Conservation (phyloP, 345 rosid genomes). For the Punica granatum region DNA sequence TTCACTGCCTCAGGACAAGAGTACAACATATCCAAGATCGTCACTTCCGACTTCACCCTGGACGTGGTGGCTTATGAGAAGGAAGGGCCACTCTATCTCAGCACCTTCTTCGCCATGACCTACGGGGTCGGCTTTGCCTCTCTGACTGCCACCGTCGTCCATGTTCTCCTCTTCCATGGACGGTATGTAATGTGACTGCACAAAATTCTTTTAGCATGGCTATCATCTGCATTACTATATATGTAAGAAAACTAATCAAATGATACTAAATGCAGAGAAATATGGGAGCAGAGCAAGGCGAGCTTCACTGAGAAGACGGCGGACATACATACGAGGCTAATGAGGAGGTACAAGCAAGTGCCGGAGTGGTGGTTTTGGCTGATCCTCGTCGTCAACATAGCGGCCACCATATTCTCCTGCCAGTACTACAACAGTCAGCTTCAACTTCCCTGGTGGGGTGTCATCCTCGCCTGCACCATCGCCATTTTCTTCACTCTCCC, state of each 20-base stretch:
- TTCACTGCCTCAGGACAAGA: conserved; percentile 62
- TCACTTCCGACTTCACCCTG: conserved; percentile 67
- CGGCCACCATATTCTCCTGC: conserved; percentile 63
- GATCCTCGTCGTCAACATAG: conserved; percentile 58
- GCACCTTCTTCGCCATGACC: conserved; percentile 79
- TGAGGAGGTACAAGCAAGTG: conserved; percentile 74
- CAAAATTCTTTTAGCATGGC: background rate
- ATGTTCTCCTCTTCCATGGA: conserved; percentile 86
- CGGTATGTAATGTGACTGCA: conserved; percentile 27
- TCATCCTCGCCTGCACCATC: conserved; percentile 67
- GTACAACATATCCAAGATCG: conserved; percentile 67
- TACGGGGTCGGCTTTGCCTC: conserved; percentile 93
- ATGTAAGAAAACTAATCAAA: no score
- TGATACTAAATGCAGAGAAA: conserved; percentile 84
- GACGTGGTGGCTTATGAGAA: conserved; percentile 62
- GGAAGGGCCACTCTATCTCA: conserved; percentile 76
- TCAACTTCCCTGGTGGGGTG: conserved; percentile 99
- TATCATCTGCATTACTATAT: background rate
- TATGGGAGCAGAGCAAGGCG: conserved; percentile 78
- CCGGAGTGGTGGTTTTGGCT: conserved; percentile 93
- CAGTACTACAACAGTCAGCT: conserved; percentile 84
- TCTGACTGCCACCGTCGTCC: conserved; percentile 73
- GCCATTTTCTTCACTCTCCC: conserved; percentile 92
- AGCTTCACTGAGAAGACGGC: conserved; percentile 55
- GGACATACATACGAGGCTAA: conserved; percentile 71